Conservation (phyloP, 192 early-diverging fungal species). For the Polychytrium aggregatum region DNA sequence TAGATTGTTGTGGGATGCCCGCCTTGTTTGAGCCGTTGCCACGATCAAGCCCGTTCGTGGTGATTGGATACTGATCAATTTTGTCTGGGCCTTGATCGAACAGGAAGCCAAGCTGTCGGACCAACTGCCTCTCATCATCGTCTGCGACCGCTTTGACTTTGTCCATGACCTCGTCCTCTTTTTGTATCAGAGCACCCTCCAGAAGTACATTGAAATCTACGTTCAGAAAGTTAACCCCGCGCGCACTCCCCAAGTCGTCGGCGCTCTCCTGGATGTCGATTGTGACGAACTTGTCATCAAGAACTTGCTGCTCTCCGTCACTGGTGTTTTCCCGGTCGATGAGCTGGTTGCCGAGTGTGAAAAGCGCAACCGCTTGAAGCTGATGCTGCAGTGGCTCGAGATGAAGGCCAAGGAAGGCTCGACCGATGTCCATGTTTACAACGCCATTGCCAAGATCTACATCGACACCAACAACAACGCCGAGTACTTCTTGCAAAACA, state of each 20-base stretch:
- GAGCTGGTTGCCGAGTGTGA: constrained; percentile 83
- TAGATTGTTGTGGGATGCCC: too few relatives aligned
- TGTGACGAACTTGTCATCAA: constrained; percentile 93
- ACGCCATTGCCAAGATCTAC: constrained; percentile 97
- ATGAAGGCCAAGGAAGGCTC: constrained; percentile 75
- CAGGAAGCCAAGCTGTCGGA: constrained; percentile 87
- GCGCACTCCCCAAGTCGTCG: constrained; percentile 89
- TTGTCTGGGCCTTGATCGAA: neutral
- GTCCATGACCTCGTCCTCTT: constrained; percentile 96
- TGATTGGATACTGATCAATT: neutral
- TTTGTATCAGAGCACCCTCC: constrained; percentile 85
- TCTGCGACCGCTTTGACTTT: constrained; percentile 95
- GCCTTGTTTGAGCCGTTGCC: too few relatives aligned
- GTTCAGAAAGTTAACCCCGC: constrained; percentile 97
- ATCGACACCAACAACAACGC: constrained; percentile 99
- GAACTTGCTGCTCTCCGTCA: constrained; percentile 75
- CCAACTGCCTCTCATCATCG: constrained; percentile 95
- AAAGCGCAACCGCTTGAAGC: constrained; percentile 93
- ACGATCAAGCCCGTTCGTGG: too few relatives aligned
- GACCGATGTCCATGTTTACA: constrained; percentile 84
- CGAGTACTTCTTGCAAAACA: constrained; percentile 85
- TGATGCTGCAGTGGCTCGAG: constrained; percentile 91
- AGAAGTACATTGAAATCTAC: constrained; percentile 97
- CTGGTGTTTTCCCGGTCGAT: constrained; percentile 71
- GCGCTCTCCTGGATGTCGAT: constrained; percentile 94